Evolutionary conservation across 2,329 filamentous ascomycete genomes (phyloP).

Genomic region (Cercospora nicotianae): DNA sequence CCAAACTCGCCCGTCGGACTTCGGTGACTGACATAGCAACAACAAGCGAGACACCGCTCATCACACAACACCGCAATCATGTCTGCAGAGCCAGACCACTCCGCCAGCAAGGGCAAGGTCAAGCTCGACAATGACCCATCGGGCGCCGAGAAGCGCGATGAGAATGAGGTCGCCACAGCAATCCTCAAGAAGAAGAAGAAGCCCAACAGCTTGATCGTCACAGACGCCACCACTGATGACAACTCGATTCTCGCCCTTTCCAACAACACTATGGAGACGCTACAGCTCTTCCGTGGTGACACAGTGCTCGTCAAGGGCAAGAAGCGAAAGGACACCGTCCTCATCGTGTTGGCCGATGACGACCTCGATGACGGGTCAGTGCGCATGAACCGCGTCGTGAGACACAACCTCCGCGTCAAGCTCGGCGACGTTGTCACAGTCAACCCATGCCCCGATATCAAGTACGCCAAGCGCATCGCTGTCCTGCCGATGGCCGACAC

Average conservation of each 20-base stretch:
- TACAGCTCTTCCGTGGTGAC: conserved; percentile 97
- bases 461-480: conserved; percentile 99
- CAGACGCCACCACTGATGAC: conserved; percentile 98
- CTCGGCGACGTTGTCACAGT: conserved; percentile 97
- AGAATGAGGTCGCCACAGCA: conserved; percentile 89
- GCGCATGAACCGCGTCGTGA: conserved; percentile 96
- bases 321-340: conserved; percentile 98
- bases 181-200: conserved; percentile 99
- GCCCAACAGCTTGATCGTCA: conserved; percentile 98
- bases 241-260: conserved; percentile 99
- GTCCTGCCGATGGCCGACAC: conserved; percentile 98
- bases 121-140: conserved; percentile 43
- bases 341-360: conserved; percentile 96
- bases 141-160: conserved; percentile 53
- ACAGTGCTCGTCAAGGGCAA: conserved; percentile 98
- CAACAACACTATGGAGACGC: conserved; percentile 97
- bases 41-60: conserved; percentile 17
- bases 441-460: conserved; percentile 97
- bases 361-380: conserved; percentile 96
- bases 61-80: conserved; percentile 35
- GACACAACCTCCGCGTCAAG: conserved; percentile 98
- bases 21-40: conserved; percentile 16
- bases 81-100: conserved; percentile 53
- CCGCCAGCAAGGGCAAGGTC: conserved; percentile 47
- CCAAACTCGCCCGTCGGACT: conserved; percentile 7